phyloP scores from a whole-genome alignment of 331 rosid genomes.

The Malus hybrid region DNA sequence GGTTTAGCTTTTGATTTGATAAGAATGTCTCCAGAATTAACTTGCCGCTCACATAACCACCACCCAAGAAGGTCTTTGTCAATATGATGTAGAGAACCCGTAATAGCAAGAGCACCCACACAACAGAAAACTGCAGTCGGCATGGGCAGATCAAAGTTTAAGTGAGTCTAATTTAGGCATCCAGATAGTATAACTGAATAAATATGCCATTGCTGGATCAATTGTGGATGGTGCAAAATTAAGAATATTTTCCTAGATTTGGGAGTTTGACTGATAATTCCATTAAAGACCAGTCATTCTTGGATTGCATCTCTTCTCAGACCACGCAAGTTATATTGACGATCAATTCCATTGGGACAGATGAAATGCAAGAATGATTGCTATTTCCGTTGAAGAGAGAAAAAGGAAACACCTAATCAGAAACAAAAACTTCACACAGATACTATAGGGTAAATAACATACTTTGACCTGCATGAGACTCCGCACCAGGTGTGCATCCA shows the following conservation, averaged over 20 bases:
- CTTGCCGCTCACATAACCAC: constrained; percentile 89
- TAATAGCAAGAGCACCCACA: constrained; percentile 77
- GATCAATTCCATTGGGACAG: neutral
- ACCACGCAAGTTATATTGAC: neutral
- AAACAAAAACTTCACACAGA: constrained; percentile 4
- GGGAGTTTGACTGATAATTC: neutral
- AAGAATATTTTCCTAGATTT: neutral
- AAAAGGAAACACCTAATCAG: neutral
- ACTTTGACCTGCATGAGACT: constrained; percentile 92
- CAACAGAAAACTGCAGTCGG: constrained; percentile 72
- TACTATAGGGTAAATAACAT: constrained; percentile 7
- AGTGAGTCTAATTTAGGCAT: neutral
- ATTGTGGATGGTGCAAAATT: neutral
- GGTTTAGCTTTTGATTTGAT: constrained; percentile 19
- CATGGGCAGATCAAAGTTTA: neutral
- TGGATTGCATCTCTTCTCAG: neutral
- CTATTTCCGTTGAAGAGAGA: neutral
- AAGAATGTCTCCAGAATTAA: constrained; percentile 49
- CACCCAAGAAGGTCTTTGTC: constrained; percentile 86
- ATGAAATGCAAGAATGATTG: neutral
- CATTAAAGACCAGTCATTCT: neutral
- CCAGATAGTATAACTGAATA: neutral
- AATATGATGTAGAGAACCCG: constrained; percentile 65
- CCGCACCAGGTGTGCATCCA: constrained; percentile 90
- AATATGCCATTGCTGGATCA: neutral